phyloP scores from a whole-genome alignment of 2,329 filamentous ascomycete genomes.

The Calonectria pteridis region DNA sequence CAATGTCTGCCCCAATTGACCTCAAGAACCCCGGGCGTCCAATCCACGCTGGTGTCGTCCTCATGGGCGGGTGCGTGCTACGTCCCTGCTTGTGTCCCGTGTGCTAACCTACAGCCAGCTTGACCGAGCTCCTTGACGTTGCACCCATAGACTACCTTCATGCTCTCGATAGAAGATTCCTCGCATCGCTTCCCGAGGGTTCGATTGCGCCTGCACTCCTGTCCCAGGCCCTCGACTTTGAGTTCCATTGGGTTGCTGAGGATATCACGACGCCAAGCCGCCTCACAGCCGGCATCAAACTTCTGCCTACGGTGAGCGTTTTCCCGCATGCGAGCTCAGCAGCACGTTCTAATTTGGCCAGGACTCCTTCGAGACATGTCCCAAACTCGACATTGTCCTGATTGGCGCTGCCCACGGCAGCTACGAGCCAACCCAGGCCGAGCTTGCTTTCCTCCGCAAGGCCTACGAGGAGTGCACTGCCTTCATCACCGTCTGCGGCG shows the following conservation, averaged over 20 bases:
- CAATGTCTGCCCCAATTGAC: constrained; percentile 3
- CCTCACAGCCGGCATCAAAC: constrained; percentile 44
- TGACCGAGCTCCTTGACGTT: constrained; percentile 51
- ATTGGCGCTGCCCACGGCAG: constrained; percentile 51
- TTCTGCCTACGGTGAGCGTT: constrained; percentile 46
- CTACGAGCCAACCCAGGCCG: constrained; percentile 48
- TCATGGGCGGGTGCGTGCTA: constrained; percentile 26
- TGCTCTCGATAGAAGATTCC: constrained; percentile 31
- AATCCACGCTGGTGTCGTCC: constrained; percentile 34
- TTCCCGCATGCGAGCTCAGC: fast-evolving
- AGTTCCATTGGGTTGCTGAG: constrained; percentile 53
- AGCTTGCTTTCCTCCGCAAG: constrained; percentile 53
- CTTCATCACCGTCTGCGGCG: constrained; percentile 56
- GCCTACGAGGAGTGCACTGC: constrained; percentile 49
- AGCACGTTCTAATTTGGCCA: constrained; percentile 21
- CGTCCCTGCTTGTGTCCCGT: neutral
- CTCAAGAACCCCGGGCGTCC: constrained; percentile 5
- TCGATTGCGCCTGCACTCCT: constrained; percentile 29
- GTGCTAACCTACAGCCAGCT: constrained; percentile 31
- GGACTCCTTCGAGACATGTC: constrained; percentile 56
- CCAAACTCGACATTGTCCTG: constrained; percentile 55
- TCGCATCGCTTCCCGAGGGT: constrained; percentile 31
- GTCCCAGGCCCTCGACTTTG: constrained; percentile 42
- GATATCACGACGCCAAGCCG: constrained; percentile 22
- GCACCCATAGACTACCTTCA: constrained; percentile 49